Base-by-base conservation (phyloP, 768 basidiomycete species). In the Gelatoporia subvermispora region DNA sequence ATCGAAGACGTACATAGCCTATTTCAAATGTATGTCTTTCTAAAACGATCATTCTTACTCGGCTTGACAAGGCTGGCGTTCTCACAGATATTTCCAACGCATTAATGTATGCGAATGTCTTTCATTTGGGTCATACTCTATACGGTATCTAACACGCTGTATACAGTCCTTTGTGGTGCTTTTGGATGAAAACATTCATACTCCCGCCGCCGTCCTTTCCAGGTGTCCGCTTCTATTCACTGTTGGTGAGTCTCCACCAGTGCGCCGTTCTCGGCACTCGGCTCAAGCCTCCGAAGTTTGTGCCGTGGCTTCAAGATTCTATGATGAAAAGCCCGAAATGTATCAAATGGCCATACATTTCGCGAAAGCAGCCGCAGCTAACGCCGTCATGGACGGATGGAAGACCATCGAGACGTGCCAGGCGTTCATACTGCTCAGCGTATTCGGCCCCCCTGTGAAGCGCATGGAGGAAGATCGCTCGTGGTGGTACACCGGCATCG, bases 401-500 rank as follows among this genome's bases (percentile, higher is more conserved):
- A 78, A 78, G 60, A 82, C 78, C 50, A 76, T 89, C n/a, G 88
- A 91, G 59, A 78, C 84, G 49, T 84, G 82, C 49, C 88, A 91
- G 60, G 87, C 88, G 17, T 89, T 84, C 59, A 65, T 88, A 16
- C 64, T 91, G 24, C 71, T 85, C 67, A 75, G 79, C 31, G 76
- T 79, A 8, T 85, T 85, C 62, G 76, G 79, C 17, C 67, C 76
- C 8, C 81, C 83, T 0, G 77, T 78, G 51, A 77, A 77, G 50
- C 77, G 74, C 47, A 87, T 80, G 75, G 77, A 78, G 40, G 85
- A 88, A 57, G 85, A 86, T 60, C 70, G 82, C 23, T 83, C 82
- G 52, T 87, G 84, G 81, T 68, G 87, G 52, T 72, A 83, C 43
- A 80, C 85, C 61, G 85, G 85, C 13, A 74, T 88, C 50, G 85